These are phyloP conservation scores for Kazachstania taianensis DNA, from an alignment of 805 yeast species.

Conservation along the genomic window DNA sequence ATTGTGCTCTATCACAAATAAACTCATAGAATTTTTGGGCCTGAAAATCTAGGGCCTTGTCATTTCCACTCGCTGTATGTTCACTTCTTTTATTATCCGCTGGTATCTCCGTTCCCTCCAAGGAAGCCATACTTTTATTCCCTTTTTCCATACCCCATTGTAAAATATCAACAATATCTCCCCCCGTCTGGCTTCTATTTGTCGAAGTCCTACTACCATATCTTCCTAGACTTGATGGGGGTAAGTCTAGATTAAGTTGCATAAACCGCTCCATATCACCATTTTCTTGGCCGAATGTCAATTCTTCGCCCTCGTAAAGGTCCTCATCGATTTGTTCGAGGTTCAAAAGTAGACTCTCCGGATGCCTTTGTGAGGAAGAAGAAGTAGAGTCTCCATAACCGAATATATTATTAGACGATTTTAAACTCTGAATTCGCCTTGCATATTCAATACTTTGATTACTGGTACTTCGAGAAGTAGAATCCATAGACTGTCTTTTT, in stretches of 20 bases:
- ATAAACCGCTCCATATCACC: conserved; percentile 7
- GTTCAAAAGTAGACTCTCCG: conserved; percentile 14
- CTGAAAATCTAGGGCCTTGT: conserved; percentile 19
- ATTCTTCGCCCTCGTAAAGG: conserved; percentile 10
- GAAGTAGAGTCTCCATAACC: not conserved
- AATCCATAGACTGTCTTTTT: conserved; percentile 9
- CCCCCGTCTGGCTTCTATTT: conserved; percentile 4
- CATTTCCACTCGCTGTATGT: not conserved
- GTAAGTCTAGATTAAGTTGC: conserved; percentile 20
- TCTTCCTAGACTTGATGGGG: conserved; percentile 27
- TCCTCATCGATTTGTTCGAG: conserved; percentile 27
- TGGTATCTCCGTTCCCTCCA: not conserved
- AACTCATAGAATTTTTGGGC: conserved; percentile 22
- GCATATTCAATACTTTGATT: conserved; percentile 22
- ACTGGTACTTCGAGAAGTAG: conserved; percentile 19
- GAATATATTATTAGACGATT: not conserved
- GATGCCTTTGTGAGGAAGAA: not conserved
- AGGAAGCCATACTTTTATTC: not conserved
- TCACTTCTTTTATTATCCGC: not conserved
- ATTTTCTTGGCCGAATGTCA: not conserved
- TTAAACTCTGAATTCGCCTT: conserved; percentile 11
- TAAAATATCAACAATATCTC: conserved; percentile 5
- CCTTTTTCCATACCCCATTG: not conserved
- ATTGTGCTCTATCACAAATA: conserved; percentile 18
- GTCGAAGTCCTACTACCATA: conserved; percentile 13